Evolutionary conservation across 306 rosid species (phyloP).

Genomic region (Senna siamea): DNA sequence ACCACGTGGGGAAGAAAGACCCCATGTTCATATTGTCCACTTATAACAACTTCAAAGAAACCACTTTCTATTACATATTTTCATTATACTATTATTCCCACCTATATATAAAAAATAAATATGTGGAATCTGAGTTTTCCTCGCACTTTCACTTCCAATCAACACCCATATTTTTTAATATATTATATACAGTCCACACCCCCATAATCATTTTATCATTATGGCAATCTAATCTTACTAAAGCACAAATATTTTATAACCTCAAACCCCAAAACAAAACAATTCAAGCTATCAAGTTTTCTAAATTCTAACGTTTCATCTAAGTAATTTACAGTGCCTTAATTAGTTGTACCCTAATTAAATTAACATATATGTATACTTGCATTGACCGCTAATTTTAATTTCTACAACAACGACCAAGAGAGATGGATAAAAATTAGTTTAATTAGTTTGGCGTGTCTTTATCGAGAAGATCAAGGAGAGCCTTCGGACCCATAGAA

Average conservation of each 20-base stretch:
- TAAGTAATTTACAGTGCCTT: constrained; percentile 31
- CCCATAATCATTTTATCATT: constrained; percentile 46
- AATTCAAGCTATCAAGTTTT: constrained; percentile 25
- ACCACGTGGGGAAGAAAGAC: constrained; percentile 63
- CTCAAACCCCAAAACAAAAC: background rate
- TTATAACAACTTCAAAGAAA: constrained; percentile 32
- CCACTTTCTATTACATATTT: constrained; percentile 33
- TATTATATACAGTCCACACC: constrained; percentile 22
- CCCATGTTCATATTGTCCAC: constrained; percentile 54
- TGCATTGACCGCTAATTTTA: too few relatives aligned
- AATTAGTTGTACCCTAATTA: constrained; percentile 28
- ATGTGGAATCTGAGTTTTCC: constrained; percentile 40
- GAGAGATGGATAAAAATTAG: constrained; percentile 14
- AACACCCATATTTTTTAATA: background rate
- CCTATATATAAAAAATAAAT: background rate
- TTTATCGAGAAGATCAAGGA: constrained; percentile 37
- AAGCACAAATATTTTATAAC: constrained; percentile 34
- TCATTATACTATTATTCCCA: background rate
- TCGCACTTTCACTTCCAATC: constrained; percentile 44
- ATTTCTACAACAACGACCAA: background rate
- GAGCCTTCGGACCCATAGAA: constrained; percentile 50
- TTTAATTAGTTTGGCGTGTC: too few relatives aligned
- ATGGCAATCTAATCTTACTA: constrained; percentile 40
- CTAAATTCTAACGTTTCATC: constrained; percentile 12
- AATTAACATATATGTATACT: background rate